A percentile compares a stretch with the other conserved stretches of the same genome.
Conservation (phyloP, 768 basidiomycete species). For the Cystofilobasidium capitatum region DNA sequence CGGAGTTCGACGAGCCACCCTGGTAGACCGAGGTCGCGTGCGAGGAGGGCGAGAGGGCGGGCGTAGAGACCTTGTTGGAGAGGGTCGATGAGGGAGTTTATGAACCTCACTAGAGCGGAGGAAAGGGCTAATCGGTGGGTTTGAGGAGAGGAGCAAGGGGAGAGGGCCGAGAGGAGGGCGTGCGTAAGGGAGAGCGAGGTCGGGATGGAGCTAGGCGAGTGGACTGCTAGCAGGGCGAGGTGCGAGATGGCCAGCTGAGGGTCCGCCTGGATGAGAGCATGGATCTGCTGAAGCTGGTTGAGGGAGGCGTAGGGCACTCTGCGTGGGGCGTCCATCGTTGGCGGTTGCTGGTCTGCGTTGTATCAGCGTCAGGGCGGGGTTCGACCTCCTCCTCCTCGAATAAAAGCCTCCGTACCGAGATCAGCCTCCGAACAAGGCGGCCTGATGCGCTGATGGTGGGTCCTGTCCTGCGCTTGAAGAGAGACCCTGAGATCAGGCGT, state of each 20-base stretch:
- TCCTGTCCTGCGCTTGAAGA: too few relatives aligned
- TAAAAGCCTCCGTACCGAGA: too few relatives aligned
- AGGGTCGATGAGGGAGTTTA: conserved; percentile 92
- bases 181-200: conserved; percentile 36
- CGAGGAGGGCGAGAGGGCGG: conserved; percentile 79
- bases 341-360: background rate
- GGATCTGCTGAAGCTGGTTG: background rate
- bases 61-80: conserved; percentile 82
- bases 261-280: background rate
- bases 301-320: background rate
- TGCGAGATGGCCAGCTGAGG: background rate
- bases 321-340: background rate
- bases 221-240: background rate
- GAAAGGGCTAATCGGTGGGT: conserved; percentile 60
- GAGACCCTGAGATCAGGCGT: too few relatives aligned
- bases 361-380: background rate
- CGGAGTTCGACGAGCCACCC: conserved; percentile 82
- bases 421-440: too few relatives aligned
- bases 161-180: conserved; percentile 34
- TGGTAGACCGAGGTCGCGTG: conserved; percentile 74
- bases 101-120: conserved; percentile 70
- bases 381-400: too few relatives aligned
- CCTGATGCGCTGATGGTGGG: too few relatives aligned
- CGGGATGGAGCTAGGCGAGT: conserved; percentile 32
- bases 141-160: conserved; percentile 40